Evolutionary conservation across 2,329 filamentous ascomycete species (phyloP), one percentile per base, ranked within the genome.

Genomic region (Davidsoniella neocaledoniae): DNA sequence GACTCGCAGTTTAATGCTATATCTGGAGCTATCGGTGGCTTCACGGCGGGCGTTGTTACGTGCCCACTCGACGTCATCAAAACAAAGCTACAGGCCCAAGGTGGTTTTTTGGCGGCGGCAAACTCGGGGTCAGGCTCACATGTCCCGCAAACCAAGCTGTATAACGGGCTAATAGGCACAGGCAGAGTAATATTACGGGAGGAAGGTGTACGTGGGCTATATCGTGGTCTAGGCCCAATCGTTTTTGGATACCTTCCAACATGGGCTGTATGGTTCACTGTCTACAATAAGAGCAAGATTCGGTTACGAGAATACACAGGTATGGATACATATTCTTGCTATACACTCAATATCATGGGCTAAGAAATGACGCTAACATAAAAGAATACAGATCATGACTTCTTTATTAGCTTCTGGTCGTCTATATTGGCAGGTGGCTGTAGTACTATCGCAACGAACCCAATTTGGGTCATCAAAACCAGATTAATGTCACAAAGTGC

Each of bases 381-480:
- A 21, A 8, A 43, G n/a, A 8, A 7, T 25, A 48, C 48, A 54
- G 54, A 55, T 17, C 43, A 52, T 21, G 48, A 47, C 29, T 49
- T 56, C 67, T 63, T 86, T 42, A 76, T 90, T 58, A 86, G 86
- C 61, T 82, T 91, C 56, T 88, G 84, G 70, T 91, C 91, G 19
- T 94, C 91, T 8, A 77, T 98, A 54, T 76, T 87, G 51, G 91
- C 90, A 21, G 91, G 91, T 48, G 87, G 80, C 54, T 94, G 84
- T 67, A 95, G 88, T 57, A 98, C 91, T 3, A 74, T 96, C 55
- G 83, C 82, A 55, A 98, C 91, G 21, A 98, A 96, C 64, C 91
- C 91, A 1, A 98, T 98, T 54, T 98, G 91, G 91, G 91, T 98
- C 37, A 94, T 98, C 68, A 98, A 98, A 67, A 98, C 91, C 45